A percentile compares a stretch with the other conserved stretches of the same genome.
Conservation (phyloP, 108 stramenopile species). For the Fistulifera pelliculosa region DNA sequence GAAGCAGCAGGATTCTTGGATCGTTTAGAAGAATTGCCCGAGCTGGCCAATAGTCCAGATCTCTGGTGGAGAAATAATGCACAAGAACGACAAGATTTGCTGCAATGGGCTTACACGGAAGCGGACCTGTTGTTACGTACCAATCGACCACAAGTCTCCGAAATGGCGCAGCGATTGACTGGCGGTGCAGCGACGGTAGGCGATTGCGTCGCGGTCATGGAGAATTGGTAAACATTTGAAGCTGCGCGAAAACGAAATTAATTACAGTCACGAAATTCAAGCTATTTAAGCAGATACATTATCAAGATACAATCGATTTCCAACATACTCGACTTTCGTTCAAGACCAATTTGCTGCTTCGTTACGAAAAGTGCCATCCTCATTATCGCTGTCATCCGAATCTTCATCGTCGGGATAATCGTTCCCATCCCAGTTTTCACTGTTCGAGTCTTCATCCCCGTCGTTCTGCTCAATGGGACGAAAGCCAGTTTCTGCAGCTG, state of each 20-base stretch:
- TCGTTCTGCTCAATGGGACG: too few relatives aligned
- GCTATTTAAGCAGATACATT: too few relatives aligned
- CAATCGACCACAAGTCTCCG: constrained; percentile 44
- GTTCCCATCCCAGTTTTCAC: constrained; percentile 12
- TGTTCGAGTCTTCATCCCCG: neutral
- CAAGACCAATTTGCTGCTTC: too few relatives aligned
- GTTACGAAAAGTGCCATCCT: too few relatives aligned
- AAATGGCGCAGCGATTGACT: constrained; percentile 62
- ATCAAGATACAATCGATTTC: too few relatives aligned
- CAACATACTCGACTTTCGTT: too few relatives aligned
- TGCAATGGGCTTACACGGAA: constrained; percentile 79
- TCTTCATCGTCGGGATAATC: constrained; percentile 47
- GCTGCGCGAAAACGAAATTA: too few relatives aligned
- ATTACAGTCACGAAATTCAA: neutral
- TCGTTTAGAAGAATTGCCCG: constrained; percentile 45
- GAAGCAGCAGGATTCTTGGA: constrained; percentile 74
- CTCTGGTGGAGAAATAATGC: constrained; percentile 19
- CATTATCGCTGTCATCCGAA: too few relatives aligned
- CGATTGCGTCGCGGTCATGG: constrained; percentile 80
- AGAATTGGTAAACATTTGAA: constrained; percentile 75
- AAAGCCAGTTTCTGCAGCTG: too few relatives aligned
- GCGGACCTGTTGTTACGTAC: constrained; percentile 58
- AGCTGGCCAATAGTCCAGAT: constrained; percentile 21
- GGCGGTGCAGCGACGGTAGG: constrained; percentile 81
- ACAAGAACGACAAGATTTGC: constrained; percentile 43